Evolutionary conservation across 768 basidiomycete species (phyloP), one percentile per base, ranked within the genome.

Genomic region (Trametes villosa): DNA sequence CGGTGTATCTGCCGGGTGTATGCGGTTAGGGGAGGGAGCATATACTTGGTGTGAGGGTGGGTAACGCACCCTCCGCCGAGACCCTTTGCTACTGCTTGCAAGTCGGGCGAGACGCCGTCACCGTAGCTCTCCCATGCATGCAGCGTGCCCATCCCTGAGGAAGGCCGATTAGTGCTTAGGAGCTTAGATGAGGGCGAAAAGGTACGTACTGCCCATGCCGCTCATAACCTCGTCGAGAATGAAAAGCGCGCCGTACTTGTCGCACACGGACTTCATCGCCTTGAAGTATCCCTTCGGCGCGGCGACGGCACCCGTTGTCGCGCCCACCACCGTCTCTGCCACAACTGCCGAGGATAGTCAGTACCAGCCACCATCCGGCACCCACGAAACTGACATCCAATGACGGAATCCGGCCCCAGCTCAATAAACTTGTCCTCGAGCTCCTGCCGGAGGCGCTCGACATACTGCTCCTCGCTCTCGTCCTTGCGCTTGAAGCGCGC

Each of bases 171-270:
- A 53, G n/a, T 22, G 24, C 31, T 27, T n/a, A n/a, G n/a, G 33
- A 33, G 15, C 33, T 8, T n/a, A 53, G 38, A 49, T 33, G 24
- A 52, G 40, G 12, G 9, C 20, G 20, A 5, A 31, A 31, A 33
- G 13, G 53, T 33, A 79, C 89, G 74, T 70, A 89, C 92, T 85
- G 58, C 93, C 92, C 89, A 94, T 93, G 44, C 92, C 92, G 70
- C 87, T 86, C 93, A 96, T 94, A 46, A 94, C 90, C 75, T 96
- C 94, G 68, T 96, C 94, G 34, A 94, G 81, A 41, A 95, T 92
- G 72, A 94, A 88, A 18, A 96, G 74, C 1, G 85, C 90, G 67
- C 65, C 80, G 66, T 68, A 88, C 73, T 88, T 92, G 38, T 89
- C 83, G 65, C 90, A 92, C 20, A 92, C 88, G 12, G 87, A 86